Evolutionary conservation across 352 stramenopile genomes (phyloP).

Genomic region (Phytopythium chamaehyphon): DNA sequence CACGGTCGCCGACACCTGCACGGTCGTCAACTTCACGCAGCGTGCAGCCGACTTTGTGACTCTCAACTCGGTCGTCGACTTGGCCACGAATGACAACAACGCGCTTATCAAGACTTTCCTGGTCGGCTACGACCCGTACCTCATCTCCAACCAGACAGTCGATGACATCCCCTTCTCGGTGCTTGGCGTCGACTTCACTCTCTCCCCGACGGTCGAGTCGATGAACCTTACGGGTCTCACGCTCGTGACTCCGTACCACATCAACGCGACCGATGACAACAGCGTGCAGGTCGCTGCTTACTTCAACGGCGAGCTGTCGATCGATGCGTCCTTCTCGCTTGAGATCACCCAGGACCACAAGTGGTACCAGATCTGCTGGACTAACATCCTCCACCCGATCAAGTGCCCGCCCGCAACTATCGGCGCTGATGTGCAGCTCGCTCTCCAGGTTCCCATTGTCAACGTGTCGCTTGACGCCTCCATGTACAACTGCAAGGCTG

Average conservation of each 20-base stretch:
- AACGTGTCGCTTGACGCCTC: constrained; percentile 16
- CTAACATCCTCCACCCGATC: constrained; percentile 23
- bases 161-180: constrained; percentile 39
- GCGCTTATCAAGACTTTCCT: constrained; percentile 28
- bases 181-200: constrained; percentile 42
- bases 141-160: constrained; percentile 32
- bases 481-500: constrained; percentile 15
- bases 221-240: constrained; percentile 41
- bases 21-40: constrained; percentile 27
- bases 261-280: constrained; percentile 29
- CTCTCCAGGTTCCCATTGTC: constrained; percentile 14
- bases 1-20: constrained; percentile 28
- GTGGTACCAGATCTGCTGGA: constrained; percentile 45
- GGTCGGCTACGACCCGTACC: constrained; percentile 24
- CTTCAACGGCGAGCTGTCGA: constrained; percentile 22
- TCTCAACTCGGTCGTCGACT: constrained; percentile 25
- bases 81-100: constrained; percentile 19
- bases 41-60: constrained; percentile 17
- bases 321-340: constrained; percentile 16
- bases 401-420: constrained; percentile 22
- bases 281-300: constrained; percentile 18
- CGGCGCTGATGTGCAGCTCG: constrained; percentile 21
- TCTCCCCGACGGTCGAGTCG: constrained; percentile 46
- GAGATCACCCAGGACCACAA: constrained; percentile 26
- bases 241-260: constrained; percentile 33